Conservation (phyloP, 805 yeast species). For the Jamesozyma jinghongensis region DNA sequence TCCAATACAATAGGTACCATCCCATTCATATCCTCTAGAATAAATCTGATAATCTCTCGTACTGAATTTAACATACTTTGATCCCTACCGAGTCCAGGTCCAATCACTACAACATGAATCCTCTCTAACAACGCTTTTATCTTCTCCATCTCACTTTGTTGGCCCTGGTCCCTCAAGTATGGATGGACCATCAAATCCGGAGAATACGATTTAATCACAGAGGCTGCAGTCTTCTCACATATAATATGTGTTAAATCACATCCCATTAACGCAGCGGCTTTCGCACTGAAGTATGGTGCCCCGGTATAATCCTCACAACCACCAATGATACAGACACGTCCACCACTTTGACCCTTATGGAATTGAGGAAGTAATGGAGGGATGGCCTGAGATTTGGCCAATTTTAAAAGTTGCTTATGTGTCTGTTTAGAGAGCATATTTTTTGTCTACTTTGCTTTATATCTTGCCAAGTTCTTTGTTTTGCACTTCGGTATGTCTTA, state of each 20-base stretch:
- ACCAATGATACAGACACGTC: slow-evolving; percentile 78
- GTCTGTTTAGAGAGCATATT: slow-evolving; percentile 12
- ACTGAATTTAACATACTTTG: slow-evolving; percentile 52
- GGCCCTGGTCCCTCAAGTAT: slow-evolving; percentile 41
- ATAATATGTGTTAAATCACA: slow-evolving; percentile 83
- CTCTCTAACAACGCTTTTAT: slow-evolving; percentile 48
- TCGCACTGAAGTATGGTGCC: slow-evolving; percentile 87
- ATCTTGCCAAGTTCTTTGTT: no score
- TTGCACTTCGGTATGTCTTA: no score
- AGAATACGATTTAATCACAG: slow-evolving; percentile 75
- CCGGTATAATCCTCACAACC: slow-evolving; percentile 97
- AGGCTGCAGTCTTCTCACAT: slow-evolving; percentile 73
- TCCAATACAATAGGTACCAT: slow-evolving; percentile 72
- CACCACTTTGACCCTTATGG: slow-evolving; percentile 92
- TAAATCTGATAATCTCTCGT: slow-evolving; percentile 40
- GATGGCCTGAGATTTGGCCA: slow-evolving; percentile 44
- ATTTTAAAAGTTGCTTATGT: slow-evolving; percentile 37
- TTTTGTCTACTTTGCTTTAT: no score
- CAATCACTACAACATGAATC: slow-evolving; percentile 75
- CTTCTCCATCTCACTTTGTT: slow-evolving; percentile 42
- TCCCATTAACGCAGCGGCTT: slow-evolving; percentile 76
- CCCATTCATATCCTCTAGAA: slow-evolving; percentile 41
- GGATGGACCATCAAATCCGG: slow-evolving; percentile 98
- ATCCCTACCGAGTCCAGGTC: slow-evolving; percentile 93
- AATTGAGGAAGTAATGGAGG: slow-evolving; percentile 68